phyloP scores from a whole-genome alignment of 176 grass and related monocot species.

The Aegilops longissima region DNA sequence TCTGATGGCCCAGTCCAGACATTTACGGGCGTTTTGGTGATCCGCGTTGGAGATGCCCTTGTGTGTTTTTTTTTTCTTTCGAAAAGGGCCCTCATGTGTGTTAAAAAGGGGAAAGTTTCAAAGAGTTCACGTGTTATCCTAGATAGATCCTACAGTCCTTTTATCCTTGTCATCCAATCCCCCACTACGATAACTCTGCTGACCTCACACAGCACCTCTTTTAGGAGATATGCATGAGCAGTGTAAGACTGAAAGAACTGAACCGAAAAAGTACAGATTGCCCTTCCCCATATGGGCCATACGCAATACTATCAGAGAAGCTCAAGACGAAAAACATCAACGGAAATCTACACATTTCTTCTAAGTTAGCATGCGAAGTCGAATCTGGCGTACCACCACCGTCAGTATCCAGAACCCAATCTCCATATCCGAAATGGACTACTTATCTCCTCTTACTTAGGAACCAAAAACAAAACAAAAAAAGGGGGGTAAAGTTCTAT shows the following conservation, averaged over 20 bases:
- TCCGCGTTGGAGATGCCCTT: too few species aligned
- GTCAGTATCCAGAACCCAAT: conserved; percentile 20
- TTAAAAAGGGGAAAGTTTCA: background rate
- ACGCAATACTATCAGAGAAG: background rate
- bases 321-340: background rate
- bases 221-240: background rate
- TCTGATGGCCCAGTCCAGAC: too few species aligned
- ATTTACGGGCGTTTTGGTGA: too few species aligned
- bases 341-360: background rate
- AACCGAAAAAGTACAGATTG: conserved; percentile 1
- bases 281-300: background rate
- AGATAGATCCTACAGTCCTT: background rate
- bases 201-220: background rate
- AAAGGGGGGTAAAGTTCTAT: background rate
- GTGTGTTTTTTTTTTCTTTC: too few species aligned
- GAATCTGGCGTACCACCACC: conserved; percentile 33
- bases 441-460: background rate
- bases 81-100: too few species aligned
- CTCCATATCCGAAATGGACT: background rate
- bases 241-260: background rate
- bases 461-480: background rate
- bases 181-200: background rate
- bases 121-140: background rate
- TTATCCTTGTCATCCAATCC: background rate
- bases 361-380: background rate